Base-by-base conservation (phyloP, 1,284 basidiomycete species). In the Ceratobasidium theobromae region DNA sequence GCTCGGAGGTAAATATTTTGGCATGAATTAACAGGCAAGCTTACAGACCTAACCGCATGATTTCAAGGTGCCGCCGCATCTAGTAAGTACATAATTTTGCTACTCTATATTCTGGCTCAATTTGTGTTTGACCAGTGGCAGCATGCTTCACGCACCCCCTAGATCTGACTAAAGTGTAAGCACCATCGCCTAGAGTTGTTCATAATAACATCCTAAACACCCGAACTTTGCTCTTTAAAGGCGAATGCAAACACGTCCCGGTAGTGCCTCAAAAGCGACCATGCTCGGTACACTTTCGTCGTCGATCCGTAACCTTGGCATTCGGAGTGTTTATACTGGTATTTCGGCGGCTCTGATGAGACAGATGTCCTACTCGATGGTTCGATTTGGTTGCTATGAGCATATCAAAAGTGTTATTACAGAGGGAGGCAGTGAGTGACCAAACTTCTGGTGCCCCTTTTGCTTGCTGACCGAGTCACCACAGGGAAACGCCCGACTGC, bases 111-210 rank as follows among this genome's bases (percentile, higher is more conserved):
- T 12, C 21, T 11, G 23, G 48, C 52, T 67, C 9, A 57, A 41
- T 54, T 64, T 38, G 4, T 46, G 48, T 65, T 40, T 62, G 70
- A 28, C 67, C 69, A 94, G 91, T 93, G 86, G 91, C 92, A 41
- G 88, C 91, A 57, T 87, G 84, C 71, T 89, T 84, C 74, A 94
- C 91, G 0, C 92, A 95, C 78, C 92, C 92, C 30, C 77, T 94
- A 52, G 92, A 95, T 76, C 80, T 93, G 65, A 87, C 89, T 67
- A 90, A 93, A 84, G 90, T 94, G 91, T 93, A 68, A 55, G 76
- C 68, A 33, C 25, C 16, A 51, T 9, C 18, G 43, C 11, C 12
- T 6, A 49, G 16, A 8, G 12, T 12, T 3, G 3, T 1, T 16
- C 16, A 14, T 5, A 38, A 46, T 23, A 43, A 8, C 51, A 32